Evolutionary conservation across 2,329 filamentous ascomycete genomes (phyloP), one percentile per base, ranked within the genome.

Genomic region (Gaeumannomyces sp.): DNA sequence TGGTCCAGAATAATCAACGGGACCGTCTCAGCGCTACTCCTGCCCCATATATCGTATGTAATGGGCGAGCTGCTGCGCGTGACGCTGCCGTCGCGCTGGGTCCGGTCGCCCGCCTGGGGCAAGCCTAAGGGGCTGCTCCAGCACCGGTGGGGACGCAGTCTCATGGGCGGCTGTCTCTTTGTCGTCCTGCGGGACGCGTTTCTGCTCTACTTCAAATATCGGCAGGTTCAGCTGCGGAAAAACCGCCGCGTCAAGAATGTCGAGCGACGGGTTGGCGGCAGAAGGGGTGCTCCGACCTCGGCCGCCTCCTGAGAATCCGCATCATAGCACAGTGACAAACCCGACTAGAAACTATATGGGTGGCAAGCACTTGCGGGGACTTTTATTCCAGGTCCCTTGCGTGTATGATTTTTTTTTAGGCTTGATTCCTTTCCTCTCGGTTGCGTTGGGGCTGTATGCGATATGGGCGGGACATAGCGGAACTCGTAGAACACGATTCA

Each of bases 81-180:
- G 14, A 76, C 84, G 0, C 79, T 97, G 1, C 94, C 94, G 0
- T 78, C 78, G 50, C 78, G 85, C 4, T 93, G 90, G 87, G 87
- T 89, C 13, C 77, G 78, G 0, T 16, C 29, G 16, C 75, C 80
- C 1, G 29, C 69, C 7, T 29, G 35, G 4, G 68, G 72, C 13
- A 66, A 70, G 25, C 68, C 68, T 0, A 85, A 85, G 0, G 89
- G 90, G 0, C 80, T 98, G 31, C 75, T 99, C 38, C 91, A 95
- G 72, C 86, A 90, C 70, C 87, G 89, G 66, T 98, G 95, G 92
- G 95, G 93, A 1, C 83, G 95, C 65, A 97, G 91, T 71, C 80
- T 99, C 3, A 83, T 95, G 1, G 95, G 95, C 1, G 95, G 95
- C 0, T 95, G 92, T 73, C 77, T 96, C 27, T 97, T 94, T 71